Evolutionary conservation across 208 protist genomes (phyloP).

Genomic region (Leishmania tropica): DNA sequence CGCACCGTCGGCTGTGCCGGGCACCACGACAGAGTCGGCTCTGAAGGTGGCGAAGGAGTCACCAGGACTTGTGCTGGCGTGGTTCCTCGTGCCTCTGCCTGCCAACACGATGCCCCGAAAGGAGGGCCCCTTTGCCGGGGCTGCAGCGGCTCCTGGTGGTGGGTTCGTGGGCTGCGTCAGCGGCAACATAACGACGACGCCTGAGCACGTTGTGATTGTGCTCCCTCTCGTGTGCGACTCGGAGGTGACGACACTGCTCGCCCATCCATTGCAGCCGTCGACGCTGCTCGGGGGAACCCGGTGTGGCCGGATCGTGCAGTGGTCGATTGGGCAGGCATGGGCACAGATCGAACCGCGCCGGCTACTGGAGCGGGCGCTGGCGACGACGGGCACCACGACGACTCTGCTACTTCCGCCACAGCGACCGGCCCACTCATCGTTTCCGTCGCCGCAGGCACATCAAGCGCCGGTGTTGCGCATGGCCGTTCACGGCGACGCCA

Average conservation of each 20-base stretch:
- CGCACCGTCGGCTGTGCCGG: slow-evolving; percentile 1
- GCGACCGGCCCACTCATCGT: slow-evolving; percentile 46
- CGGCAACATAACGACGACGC: neutral
- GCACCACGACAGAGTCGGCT: slow-evolving; percentile 28
- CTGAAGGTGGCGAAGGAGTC: slow-evolving; percentile 15
- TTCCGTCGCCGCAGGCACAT: slow-evolving; percentile 70
- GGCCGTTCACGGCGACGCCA: slow-evolving; percentile 62
- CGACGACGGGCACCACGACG: slow-evolving; percentile 40
- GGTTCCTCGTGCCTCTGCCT: slow-evolving; percentile 39
- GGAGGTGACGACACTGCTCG: slow-evolving; percentile 46
- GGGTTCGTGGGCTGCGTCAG: neutral
- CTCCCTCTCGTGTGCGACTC: slow-evolving; percentile 61
- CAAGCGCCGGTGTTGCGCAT: slow-evolving; percentile 55
- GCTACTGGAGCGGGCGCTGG: slow-evolving; percentile 37
- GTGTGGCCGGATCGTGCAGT: slow-evolving; percentile 55
- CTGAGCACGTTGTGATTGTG: slow-evolving; percentile 40
- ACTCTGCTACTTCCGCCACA: slow-evolving; percentile 42
- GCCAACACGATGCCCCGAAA: slow-evolving; percentile 10
- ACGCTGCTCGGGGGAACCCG: slow-evolving; percentile 53
- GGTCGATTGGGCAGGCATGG: slow-evolving; percentile 42
- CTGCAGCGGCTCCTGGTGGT: slow-evolving; percentile 4
- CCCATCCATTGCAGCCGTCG: slow-evolving; percentile 41
- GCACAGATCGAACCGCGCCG: slow-evolving; percentile 26
- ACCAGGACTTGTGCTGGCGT: slow-evolving; percentile 57
- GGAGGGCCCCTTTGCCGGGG: slow-evolving; percentile 24